Conservation (phyloP, 23 red algal genomes). For the Gracilaria caudata region DNA sequence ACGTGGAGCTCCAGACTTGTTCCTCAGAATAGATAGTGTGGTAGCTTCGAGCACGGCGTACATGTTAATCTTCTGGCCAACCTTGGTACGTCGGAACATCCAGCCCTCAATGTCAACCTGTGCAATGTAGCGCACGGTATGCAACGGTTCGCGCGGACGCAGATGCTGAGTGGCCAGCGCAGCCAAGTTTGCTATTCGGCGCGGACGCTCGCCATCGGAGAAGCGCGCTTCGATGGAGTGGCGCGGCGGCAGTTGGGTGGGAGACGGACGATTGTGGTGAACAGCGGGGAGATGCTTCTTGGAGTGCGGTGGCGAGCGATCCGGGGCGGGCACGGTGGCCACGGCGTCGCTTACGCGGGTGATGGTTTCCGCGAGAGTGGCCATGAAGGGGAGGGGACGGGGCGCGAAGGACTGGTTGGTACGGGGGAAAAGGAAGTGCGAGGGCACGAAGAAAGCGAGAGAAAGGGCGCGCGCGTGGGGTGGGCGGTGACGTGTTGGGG, state of each 20-base stretch:
- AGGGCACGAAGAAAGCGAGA: not conserved
- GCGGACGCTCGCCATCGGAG: slow-evolving; percentile 6
- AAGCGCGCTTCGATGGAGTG: not conserved
- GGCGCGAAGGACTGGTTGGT: not conserved
- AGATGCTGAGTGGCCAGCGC: slow-evolving; percentile 46
- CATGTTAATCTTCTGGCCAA: slow-evolving; percentile 39
- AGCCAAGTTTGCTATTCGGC: slow-evolving; percentile 38
- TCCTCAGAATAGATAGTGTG: slow-evolving; percentile 31
- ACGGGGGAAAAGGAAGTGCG: not conserved
- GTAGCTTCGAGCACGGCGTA: slow-evolving; percentile 58
- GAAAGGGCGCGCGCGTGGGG: not conserved
- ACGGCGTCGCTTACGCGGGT: slow-evolving; percentile 14
- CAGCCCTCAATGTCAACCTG: slow-evolving; percentile 68
- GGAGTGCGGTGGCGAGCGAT: slow-evolving; percentile 22
- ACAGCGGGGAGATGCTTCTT: slow-evolving; percentile 7
- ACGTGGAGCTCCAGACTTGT: slow-evolving; percentile 20
- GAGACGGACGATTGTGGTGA: slow-evolving; percentile 19
- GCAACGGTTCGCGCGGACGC: slow-evolving; percentile 45
- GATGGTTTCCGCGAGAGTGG: not conserved
- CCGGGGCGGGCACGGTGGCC: slow-evolving; percentile 2
- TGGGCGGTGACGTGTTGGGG: not conserved
- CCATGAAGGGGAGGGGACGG: not conserved
- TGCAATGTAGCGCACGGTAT: slow-evolving; percentile 64
- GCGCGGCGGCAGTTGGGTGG: slow-evolving; percentile 9
- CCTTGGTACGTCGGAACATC: slow-evolving; percentile 58